phyloP scores from a whole-genome alignment of 768 basidiomycete species.

The Rhizopogon roseolus region DNA sequence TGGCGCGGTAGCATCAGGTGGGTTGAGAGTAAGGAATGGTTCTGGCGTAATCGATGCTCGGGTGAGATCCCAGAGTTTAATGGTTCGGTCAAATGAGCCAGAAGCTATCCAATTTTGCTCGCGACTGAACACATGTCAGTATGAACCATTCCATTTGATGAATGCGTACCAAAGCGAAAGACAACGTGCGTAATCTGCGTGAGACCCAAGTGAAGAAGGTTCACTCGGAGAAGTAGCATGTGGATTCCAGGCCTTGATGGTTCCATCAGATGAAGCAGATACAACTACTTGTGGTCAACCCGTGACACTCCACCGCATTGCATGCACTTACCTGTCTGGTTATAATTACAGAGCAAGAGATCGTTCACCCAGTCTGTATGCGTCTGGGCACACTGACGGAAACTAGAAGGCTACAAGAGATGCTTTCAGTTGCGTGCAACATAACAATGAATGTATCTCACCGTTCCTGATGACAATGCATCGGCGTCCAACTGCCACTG shows the following conservation, averaged over 20 bases:
- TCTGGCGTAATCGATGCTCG: conserved; percentile 35
- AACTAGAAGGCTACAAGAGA: conserved; percentile 23
- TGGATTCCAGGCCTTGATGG: conserved; percentile 90
- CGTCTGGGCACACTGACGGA: conserved; percentile 84
- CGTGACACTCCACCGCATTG: neutral
- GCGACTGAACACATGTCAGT: conserved; percentile 40
- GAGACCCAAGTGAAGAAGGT: conserved; percentile 66
- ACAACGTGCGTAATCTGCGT: conserved; percentile 85
- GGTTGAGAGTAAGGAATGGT: conserved; percentile 60
- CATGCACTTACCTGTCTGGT: conserved; percentile 69
- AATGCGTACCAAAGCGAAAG: conserved; percentile 59
- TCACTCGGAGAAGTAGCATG: conserved; percentile 57
- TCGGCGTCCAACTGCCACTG: conserved; percentile 77
- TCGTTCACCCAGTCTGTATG: conserved; percentile 98
- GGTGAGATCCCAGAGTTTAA: conserved; percentile 90
- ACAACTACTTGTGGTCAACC: conserved; percentile 49
- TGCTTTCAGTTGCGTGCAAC: neutral
- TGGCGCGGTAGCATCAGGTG: conserved; percentile 59
- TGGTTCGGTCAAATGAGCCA: conserved; percentile 90
- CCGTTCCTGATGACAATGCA: conserved; percentile 42
- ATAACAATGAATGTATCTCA: conserved; percentile 25
- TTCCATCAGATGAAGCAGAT: conserved; percentile 94
- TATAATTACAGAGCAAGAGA: conserved; percentile 83
- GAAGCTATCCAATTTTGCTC: conserved; percentile 87
- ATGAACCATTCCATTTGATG: neutral